These are phyloP conservation scores for Henckelia pumila DNA, from an alignment of 257 asterid genomes.

Conservation along the genomic window DNA sequence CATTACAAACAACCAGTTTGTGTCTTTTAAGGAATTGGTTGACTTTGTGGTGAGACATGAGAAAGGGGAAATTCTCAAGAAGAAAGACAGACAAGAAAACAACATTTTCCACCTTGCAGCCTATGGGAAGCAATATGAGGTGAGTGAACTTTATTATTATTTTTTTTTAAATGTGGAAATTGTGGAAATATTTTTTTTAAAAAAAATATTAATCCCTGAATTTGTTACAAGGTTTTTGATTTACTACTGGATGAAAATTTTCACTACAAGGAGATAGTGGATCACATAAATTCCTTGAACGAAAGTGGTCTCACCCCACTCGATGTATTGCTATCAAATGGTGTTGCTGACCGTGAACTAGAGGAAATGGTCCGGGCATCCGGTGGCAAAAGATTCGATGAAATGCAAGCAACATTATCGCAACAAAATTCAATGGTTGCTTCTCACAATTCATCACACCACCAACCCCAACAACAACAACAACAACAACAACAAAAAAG, in stretches of 20 bases:
- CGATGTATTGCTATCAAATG: conserved; percentile 34
- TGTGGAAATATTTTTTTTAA: too few species aligned
- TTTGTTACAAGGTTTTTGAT: conserved; percentile 35
- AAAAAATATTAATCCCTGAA: too few species aligned
- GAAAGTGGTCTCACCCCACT: conserved; percentile 44
- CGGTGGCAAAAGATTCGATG: conserved; percentile 27
- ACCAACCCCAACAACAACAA: too few species aligned
- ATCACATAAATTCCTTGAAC: conserved; percentile 40
- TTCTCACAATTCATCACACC: not conserved
- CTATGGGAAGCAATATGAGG: conserved; percentile 50
- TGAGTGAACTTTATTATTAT: too few species aligned
- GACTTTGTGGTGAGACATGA: not conserved
- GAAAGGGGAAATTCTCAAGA: conserved; percentile 28
- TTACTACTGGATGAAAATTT: conserved; percentile 33
- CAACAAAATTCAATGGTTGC: not conserved
- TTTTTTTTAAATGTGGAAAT: too few species aligned
- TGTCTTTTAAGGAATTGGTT: conserved; percentile 29
- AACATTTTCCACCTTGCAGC: conserved; percentile 54
- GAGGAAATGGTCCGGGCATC: conserved; percentile 39
- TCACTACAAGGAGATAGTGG: conserved; percentile 26
- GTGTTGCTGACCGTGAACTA: conserved; percentile 37
- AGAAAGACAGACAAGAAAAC: conserved; percentile 42
- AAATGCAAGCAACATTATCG: not conserved
- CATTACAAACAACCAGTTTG: conserved; percentile 31
- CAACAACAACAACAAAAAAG: conserved; percentile 10